Evolutionary conservation across 306 rosid species (phyloP), one percentile per base, ranked within the genome.

Genomic region (Ormosia emarginata): DNA sequence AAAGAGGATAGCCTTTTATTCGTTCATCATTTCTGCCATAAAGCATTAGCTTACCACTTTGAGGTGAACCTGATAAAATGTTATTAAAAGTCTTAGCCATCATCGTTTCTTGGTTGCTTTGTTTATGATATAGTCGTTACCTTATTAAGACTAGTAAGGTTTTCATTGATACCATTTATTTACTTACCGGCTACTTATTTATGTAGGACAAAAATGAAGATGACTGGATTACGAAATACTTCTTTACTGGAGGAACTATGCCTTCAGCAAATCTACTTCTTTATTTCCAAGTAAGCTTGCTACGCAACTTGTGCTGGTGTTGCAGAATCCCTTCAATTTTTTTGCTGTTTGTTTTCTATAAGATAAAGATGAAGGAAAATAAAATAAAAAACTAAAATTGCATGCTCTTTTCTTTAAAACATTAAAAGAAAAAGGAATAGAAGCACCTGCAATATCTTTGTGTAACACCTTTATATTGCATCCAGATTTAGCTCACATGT

Each of bases 211-310:
- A 82, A 71, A 90, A 78, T 79, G 99, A 93, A 18, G 99, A 95
- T 66, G 99, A 95, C 66, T 92, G 97, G 98, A 92, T 95, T 61
- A 92, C 99, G 12, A 82, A 94, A 80, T 90, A 92, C 85, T 93
- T 95, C 90, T 95, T 95, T 40, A 66, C 88, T 2, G 99, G 99
- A 79, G 99, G 98, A 52, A 91, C 99, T 15, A 95, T 93, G 99
- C 97, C 96, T 72, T 88, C 98, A 1, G 95, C 99, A 79, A 95
- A 93, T 90, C 87, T 95, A 55, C 94, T 95, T 40, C 94, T 93
- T 18, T 93, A 93, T 78, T 95, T 91, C 82, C 97, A 95, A 93
- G 99, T 93, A 80, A 86, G 83, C 66, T 62, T 61, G 18, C 59
- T 63, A 11, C 3, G 14, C 56, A 32, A 30, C 74, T 49, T 44